A percentile compares a stretch with the other conserved stretches of the same genome.
phyloP scores from a whole-genome alignment of 2,329 filamentous ascomycete genomes.

The Fragosphaeria purpurea region DNA sequence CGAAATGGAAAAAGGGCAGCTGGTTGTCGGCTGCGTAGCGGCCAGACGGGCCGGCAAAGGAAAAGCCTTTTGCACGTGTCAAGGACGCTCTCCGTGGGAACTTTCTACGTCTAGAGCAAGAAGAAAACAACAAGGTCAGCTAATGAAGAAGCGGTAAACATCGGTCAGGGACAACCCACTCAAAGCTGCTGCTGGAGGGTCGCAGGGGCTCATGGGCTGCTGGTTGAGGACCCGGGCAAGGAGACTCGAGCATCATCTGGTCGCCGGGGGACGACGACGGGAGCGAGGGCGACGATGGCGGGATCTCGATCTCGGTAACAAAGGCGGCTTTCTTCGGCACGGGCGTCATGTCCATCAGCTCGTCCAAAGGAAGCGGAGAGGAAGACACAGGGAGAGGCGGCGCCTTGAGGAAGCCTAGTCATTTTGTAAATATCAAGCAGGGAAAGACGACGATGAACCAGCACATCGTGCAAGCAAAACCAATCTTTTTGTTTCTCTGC shows the following conservation, averaged over 20 bases:
- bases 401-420: conserved; percentile 61
- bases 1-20: conserved; percentile 67
- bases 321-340: conserved; percentile 77
- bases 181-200: conserved; percentile 30
- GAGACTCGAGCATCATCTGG: conserved; percentile 45
- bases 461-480: too few species aligned
- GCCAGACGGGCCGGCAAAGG: conserved; percentile 53
- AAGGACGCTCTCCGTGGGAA: conserved; percentile 66
- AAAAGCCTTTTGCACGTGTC: conserved; percentile 63
- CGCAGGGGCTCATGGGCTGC: background rate
- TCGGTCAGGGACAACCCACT: conserved; percentile 1
- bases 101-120: conserved; percentile 48
- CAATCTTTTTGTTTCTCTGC: too few species aligned
- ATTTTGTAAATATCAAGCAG: too few species aligned
- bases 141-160: conserved; percentile 2
- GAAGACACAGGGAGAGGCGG: conserved; percentile 74
- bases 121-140: conserved; percentile 8
- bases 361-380: conserved; percentile 61
- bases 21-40: conserved; percentile 54
- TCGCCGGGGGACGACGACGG: conserved; percentile 54
- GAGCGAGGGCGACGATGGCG: conserved; percentile 64
- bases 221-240: conserved; percentile 18
- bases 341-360: conserved; percentile 90
- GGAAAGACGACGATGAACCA: too few species aligned
- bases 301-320: conserved; percentile 48